Evolutionary conservation across 179 eudicot species (phyloP), one percentile per base, ranked within the genome.

Genomic region (Nepenthes alata): DNA sequence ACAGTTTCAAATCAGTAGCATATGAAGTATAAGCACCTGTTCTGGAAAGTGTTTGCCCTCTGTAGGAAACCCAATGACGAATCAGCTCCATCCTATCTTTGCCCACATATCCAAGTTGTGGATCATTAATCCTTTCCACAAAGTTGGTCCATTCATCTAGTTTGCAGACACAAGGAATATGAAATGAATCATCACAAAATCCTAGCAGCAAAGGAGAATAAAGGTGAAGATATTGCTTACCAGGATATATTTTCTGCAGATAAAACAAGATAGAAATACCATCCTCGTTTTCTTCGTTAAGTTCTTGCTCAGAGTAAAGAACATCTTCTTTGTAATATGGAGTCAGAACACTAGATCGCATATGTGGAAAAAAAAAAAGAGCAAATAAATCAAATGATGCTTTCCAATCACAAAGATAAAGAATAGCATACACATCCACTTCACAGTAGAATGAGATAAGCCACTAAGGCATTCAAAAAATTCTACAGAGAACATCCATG

Each of bases 21-120:
- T 68, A 72, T 44, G 14, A 57, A 57, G 50, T 25, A 25, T 25
- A 25, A 25, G 25, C 25, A 89, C 98, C 96, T 77, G 96, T 93
- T 81, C 96, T 81, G 57, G 90, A 80, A 76, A 93, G 98, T 75
- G 98, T 93, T 75, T 93, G 98, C 61, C 88, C 98, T 77, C 98
- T 78, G 74, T 89, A 89, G 15, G 98, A 93, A 47, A 85, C 98
- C 98, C 98, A 89, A 36, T 77, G 84, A 60, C 98, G 95, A 44
- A 72, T 70, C 74, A 72, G 72, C 71, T 93, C 96, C 55, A 45
- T 71, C 60, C 47, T 67, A 60, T 83, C 91, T 79, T 86, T 80
- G 64, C 64, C 65, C 45, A 73, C 69, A 66, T 72, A 75, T 70
- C 75, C 83, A 53, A 77, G 74, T 54, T 80, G 82, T 35, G 78